Evolutionary conservation across 1,139 yeast species (phyloP).

Genomic region (Keqinozyma sinolaborantium): DNA sequence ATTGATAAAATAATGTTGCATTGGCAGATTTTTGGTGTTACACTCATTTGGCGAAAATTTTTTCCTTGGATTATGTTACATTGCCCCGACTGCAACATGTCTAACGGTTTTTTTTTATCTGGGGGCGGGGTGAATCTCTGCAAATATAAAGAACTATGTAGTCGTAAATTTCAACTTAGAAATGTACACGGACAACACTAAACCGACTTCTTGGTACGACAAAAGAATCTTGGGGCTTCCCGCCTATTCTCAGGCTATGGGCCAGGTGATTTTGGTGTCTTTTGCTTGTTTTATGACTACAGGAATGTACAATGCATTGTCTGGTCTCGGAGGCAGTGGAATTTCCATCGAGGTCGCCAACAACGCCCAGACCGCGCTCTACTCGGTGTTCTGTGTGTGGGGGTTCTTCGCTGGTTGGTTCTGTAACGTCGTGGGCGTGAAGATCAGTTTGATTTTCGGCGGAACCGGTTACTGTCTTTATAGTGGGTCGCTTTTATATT

Average conservation of each 20-base stretch:
- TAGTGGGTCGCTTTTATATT: slow-evolving; percentile 45
- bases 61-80: no score
- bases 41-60: no score
- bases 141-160: no score
- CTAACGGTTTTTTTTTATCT: no score
- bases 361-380: slow-evolving; percentile 52
- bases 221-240: slow-evolving; percentile 3
- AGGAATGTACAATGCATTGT: slow-evolving; percentile 52
- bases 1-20: no score
- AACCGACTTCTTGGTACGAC: no score
- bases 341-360: slow-evolving; percentile 41
- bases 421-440: slow-evolving; percentile 50
- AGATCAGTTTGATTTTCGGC: slow-evolving; percentile 47
- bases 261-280: slow-evolving; percentile 41
- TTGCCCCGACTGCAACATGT: no score
- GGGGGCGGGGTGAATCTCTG: no score
- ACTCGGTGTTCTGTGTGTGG: slow-evolving; percentile 52
- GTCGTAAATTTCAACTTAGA: no score
- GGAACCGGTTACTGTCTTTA: slow-evolving; percentile 57
- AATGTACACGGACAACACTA: no score
- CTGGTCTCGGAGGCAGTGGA: slow-evolving; percentile 48
- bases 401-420: slow-evolving; percentile 63
- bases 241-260: slow-evolving; percentile 6
- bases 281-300: slow-evolving; percentile 51
- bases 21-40: no score